Base-by-base conservation (phyloP, 768 basidiomycete species). In the Kockovaella imperatae region DNA sequence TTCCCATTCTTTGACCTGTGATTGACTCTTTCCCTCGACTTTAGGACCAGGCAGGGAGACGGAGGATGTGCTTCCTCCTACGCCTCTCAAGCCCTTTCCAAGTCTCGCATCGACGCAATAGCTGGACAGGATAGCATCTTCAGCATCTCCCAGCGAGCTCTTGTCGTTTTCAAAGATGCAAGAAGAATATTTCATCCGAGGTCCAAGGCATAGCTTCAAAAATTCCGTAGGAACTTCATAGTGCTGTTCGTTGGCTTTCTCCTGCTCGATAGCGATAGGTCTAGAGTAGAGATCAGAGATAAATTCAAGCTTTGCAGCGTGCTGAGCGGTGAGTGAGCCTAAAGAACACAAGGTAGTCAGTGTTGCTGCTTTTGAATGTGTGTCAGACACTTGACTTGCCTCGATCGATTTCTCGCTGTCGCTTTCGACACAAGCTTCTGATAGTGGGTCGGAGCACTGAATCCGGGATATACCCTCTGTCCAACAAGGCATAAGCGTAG, bases 181-280 rank as follows among this genome's bases (percentile, higher is more conserved):
- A 3, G 77, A 77, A 0, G 80, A 82, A 61, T 83, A 83, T 63
- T 85, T 84, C 31, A 79, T 80, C 51, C 74, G 75, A 0, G 80
- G 80, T 0, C 83, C 83, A 20, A 84, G 68, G 39, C 82, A 83
- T 1, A 80, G 78, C 7, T 81, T 64, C 45, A 83, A 83, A 66
- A 84, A 84, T 4, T 30, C 24, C 11, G 65, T 62, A 14, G 67
- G 56, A 48, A 81, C 82, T 73, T 84, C 82, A 65, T 84, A 84
- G 59, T 84, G 82, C 64, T 84, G 83, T 60, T 84, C 80, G 54
- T 85, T 84, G 17, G 82, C 83, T 60, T 81, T 81, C 31, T 79
- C 76, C 0, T 82, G 77, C 10, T 78, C 74, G 50, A 79, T 80
- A 3, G 82, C 82, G 50, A 83, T 83, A 24, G 73, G 75, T 14